Conservation (phyloP, 2,329 filamentous ascomycete genomes). For the Lecanicillium sp. region DNA sequence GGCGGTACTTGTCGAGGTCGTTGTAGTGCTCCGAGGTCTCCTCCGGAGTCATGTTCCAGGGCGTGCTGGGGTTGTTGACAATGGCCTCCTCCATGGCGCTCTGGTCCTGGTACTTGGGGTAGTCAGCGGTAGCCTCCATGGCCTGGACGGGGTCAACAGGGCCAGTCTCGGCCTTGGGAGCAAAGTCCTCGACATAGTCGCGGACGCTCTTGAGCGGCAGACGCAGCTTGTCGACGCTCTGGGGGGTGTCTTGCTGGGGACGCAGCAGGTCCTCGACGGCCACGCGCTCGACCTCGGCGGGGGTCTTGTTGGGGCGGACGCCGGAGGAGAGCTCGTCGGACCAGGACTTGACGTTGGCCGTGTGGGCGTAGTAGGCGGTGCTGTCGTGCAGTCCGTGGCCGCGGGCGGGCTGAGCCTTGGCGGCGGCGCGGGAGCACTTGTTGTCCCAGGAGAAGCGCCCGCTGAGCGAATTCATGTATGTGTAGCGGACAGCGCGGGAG, state of each 20-base stretch:
- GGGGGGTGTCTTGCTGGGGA: slow-evolving; percentile 19
- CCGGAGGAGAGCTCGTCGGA: slow-evolving; percentile 31
- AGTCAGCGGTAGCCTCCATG: slow-evolving; percentile 21
- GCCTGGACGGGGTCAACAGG: slow-evolving; percentile 19
- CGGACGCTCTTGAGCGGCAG: slow-evolving; percentile 29
- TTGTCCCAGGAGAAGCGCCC: slow-evolving; percentile 43
- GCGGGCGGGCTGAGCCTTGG: slow-evolving; percentile 21
- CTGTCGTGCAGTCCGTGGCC: slow-evolving; percentile 25
- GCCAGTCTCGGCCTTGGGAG: slow-evolving; percentile 14
- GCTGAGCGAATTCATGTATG: slow-evolving; percentile 39
- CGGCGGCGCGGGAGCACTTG: slow-evolving; percentile 21
- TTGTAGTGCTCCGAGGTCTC: slow-evolving; percentile 25
- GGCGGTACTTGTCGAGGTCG: slow-evolving; percentile 22
- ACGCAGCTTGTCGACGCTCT: slow-evolving; percentile 24
- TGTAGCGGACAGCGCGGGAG: slow-evolving; percentile 37
- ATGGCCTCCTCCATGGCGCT: slow-evolving; percentile 26
- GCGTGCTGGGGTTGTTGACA: slow-evolving; percentile 24
- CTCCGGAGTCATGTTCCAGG: slow-evolving; percentile 22
- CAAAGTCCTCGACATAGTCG: slow-evolving; percentile 24
- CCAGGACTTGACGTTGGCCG: slow-evolving; percentile 30
- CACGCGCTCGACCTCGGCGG: slow-evolving; percentile 39
- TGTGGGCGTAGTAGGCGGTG: slow-evolving; percentile 30
- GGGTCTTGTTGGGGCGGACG: slow-evolving; percentile 34
- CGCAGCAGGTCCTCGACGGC: slow-evolving; percentile 40
- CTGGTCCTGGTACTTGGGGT: slow-evolving; percentile 32